Evolutionary conservation across 2,329 filamentous ascomycete species (phyloP).

Genomic region (Colletotrichum tanaceti): DNA sequence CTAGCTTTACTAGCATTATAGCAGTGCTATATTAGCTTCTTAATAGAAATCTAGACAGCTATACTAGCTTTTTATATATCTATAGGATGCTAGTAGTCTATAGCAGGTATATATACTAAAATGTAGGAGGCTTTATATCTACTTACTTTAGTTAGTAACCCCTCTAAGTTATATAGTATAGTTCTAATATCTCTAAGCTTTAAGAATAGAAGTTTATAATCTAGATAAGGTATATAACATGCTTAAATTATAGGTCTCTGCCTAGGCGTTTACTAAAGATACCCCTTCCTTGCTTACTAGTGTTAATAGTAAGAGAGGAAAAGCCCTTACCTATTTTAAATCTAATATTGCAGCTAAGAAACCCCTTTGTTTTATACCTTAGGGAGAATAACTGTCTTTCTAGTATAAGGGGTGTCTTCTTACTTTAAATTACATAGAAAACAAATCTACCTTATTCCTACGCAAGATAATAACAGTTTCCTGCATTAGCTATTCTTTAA

Average conservation of each 20-base stretch:
- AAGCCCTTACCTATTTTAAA: neutral
- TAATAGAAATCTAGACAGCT: constrained; percentile 9
- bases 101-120: constrained; percentile 47
- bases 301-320: neutral
- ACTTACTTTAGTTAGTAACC: constrained; percentile 17
- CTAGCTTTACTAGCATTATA: constrained; percentile 5
- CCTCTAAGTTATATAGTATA: too few species aligned
- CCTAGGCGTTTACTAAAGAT: neutral
- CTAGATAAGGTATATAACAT: constrained; percentile 3
- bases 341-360: neutral
- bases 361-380: constrained; percentile 1
- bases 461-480: constrained; percentile 38
- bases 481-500: constrained; percentile 42
- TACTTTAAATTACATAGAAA: neutral
- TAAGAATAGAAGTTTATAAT: neutral
- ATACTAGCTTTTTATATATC: constrained; percentile 36
- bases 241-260: constrained; percentile 1
- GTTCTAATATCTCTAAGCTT: constrained; percentile 2
- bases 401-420: neutral
- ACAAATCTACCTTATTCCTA: neutral
- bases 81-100: constrained; percentile 43
- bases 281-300: constrained; percentile 7
- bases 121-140: constrained; percentile 42
- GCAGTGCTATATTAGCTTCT: constrained; percentile 17
- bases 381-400: neutral